These are phyloP conservation scores for Suillus lakei DNA, from an alignment of 768 basidiomycete genomes.

Conservation along the genomic window DNA sequence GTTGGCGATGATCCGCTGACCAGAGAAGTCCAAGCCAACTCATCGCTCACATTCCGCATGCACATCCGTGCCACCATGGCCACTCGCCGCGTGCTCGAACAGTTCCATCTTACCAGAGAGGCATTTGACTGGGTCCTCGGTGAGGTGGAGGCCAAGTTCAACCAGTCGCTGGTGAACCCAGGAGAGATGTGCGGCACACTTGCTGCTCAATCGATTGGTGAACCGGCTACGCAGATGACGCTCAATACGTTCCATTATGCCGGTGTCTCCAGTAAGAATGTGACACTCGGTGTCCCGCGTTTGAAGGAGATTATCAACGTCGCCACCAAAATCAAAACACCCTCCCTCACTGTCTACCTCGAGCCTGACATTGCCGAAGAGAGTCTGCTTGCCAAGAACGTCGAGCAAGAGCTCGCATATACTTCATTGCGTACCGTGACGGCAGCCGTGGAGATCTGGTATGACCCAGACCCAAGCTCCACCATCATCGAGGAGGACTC, in stretches of 20 bases:
- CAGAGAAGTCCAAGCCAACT: constrained; percentile 81
- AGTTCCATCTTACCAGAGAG: constrained; percentile 85
- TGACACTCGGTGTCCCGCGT: constrained; percentile 98
- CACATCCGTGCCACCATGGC: constrained; percentile 91
- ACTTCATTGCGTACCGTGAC: constrained; percentile 95
- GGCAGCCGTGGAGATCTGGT: constrained; percentile 95
- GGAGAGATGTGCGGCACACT: constrained; percentile 99
- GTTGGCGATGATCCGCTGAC: constrained; percentile 82
- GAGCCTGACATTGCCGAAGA: constrained; percentile 70
- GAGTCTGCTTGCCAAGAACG: constrained; percentile 73
- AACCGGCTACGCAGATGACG: constrained; percentile 99
- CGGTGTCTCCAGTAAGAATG: constrained; percentile 99
- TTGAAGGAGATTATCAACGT: constrained; percentile 99
- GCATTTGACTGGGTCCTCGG: constrained; percentile 98
- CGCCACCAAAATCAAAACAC: constrained; percentile 98
- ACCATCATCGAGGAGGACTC: constrained; percentile 97
- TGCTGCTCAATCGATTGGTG: constrained; percentile 98
- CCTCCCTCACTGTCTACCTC: constrained; percentile 92
- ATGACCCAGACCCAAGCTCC: constrained; percentile 89
- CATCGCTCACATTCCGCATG: constrained; percentile 92
- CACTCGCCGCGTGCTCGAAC: constrained; percentile 84
- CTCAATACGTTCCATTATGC: constrained; percentile 99
- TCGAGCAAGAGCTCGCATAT: constrained; percentile 92
- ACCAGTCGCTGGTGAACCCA: constrained; percentile 88
- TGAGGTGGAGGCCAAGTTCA: constrained; percentile 96